Conservation (phyloP, 2,329 filamentous ascomycete genomes). For the Penicillium sp. region DNA sequence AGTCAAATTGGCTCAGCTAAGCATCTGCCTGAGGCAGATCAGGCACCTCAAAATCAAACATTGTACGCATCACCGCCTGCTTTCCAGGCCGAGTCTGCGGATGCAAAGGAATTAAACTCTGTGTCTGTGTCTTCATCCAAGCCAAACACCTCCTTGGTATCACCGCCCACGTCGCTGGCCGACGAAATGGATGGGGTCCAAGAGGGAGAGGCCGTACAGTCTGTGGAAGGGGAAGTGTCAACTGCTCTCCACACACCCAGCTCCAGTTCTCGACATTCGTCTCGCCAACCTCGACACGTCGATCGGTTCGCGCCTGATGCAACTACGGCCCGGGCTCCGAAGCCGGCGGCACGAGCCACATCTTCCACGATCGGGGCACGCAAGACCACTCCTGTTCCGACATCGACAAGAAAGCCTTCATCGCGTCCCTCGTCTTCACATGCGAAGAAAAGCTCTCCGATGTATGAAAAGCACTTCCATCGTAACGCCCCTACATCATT, state of each 20-base stretch:
- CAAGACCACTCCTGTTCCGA: conserved; percentile 30
- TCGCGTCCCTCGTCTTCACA: conserved; percentile 41
- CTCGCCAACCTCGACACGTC: conserved; percentile 43
- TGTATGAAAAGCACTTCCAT: conserved; percentile 39
- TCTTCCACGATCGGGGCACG: conserved; percentile 18
- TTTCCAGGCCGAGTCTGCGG: conserved; percentile 36
- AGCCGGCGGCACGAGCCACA: conserved; percentile 23
- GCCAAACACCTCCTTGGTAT: conserved; percentile 42
- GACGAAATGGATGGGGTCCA: conserved; percentile 40
- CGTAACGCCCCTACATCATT: conserved; percentile 23
- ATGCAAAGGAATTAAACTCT: conserved; percentile 29
- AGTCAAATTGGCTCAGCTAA: conserved; percentile 6
- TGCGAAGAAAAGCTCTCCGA: conserved; percentile 39
- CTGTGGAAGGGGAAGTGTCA: conserved; percentile 32
- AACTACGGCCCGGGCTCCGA: conserved; percentile 23
- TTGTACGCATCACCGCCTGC: conserved; percentile 40
- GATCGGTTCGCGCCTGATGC: conserved; percentile 41
- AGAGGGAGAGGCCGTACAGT: conserved; percentile 29
- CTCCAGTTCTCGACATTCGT: conserved; percentile 45
- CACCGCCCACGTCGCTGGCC: conserved; percentile 45
- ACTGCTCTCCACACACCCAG: conserved; percentile 37
- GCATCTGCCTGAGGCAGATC: conserved; percentile 15
- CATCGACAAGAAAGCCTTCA: conserved; percentile 31
- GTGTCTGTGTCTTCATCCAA: conserved; percentile 29
- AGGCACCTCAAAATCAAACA: conserved; percentile 22